Base-by-base conservation (phyloP, 805 yeast species). In the Metschnikowia corniflorae region DNA sequence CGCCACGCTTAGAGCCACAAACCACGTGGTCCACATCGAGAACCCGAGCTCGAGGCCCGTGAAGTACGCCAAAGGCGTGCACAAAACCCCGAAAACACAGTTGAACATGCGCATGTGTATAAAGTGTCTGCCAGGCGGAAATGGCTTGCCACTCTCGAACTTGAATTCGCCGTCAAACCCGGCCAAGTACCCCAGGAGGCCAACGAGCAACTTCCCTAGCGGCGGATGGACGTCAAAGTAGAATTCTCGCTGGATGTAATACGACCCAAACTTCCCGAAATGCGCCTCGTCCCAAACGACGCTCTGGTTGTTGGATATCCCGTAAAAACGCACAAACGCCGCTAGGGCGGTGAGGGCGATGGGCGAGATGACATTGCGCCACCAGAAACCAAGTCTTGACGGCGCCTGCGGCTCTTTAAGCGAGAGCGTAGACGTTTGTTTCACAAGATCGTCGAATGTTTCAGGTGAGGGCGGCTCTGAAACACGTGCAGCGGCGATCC, bases 261-360 rank as follows among this genome's bases (percentile, higher is more conserved):
- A 82, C 9, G 96, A 82, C 21, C 97, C 97, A 59, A 91, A 91
- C 60, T 91, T 93, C 34, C 97, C 98, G 61, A 91, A 91, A 67
- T 89, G 96, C 26, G 96, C 97, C 59, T 88, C 97, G 64, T 88
- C 97, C 97, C 97, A 89, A 16, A 93, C 93, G 20, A 93, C 97
- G 38, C 74, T 70, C 39, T 75, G 70, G 43, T 86, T 71, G 21
- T 63, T 60, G 16, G 75, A 78, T 33, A 85, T 78, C 32, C 73
- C 70, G 50, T 79, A 72, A 43, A 80, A 68, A 51, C 93, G 71
- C 6, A 80, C 73, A 42, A 31, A 32, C 1, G 53, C 49, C 8
- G 51, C 39, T 4, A 43, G 26, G 6, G 29, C 19, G 14, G 50
- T 49, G 35, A 50, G 40, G 19, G 39, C 10, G 3, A 45, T 14